Evolutionary conservation across 805 yeast species (phyloP).

Genomic region (Candida golubevii): DNA sequence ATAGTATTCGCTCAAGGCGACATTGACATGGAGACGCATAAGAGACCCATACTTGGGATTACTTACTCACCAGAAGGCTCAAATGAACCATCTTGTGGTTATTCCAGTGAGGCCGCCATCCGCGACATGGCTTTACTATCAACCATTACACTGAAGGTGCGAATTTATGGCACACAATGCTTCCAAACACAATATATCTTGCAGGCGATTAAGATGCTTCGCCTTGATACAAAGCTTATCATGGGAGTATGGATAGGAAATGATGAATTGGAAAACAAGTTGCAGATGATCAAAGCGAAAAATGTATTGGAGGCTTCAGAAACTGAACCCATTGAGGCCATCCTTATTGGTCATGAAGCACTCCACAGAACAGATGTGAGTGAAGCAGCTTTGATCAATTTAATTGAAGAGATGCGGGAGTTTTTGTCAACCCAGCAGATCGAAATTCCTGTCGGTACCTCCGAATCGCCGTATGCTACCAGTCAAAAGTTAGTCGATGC

Average conservation of each 20-base stretch:
- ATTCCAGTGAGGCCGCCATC: slow-evolving; percentile 43
- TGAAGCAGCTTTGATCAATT: slow-evolving; percentile 31
- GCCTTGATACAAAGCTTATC: slow-evolving; percentile 52
- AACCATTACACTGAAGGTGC: slow-evolving; percentile 51
- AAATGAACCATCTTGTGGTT: slow-evolving; percentile 52
- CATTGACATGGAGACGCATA: too few relatives aligned
- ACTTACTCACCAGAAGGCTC: slow-evolving; percentile 57
- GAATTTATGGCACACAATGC: slow-evolving; percentile 62
- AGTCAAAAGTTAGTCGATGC: slow-evolving; percentile 33
- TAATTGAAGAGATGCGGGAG: slow-evolving; percentile 39
- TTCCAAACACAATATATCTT: slow-evolving; percentile 49
- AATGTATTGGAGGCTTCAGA: slow-evolving; percentile 41
- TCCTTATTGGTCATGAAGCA: slow-evolving; percentile 62
- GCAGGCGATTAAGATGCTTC: slow-evolving; percentile 47
- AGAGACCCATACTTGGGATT: slow-evolving; percentile 38
- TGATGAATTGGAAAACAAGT: slow-evolving; percentile 40
- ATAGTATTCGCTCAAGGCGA: too few relatives aligned
- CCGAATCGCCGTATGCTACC: slow-evolving; percentile 52
- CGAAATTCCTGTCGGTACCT: slow-evolving; percentile 55
- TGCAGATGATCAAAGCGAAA: slow-evolving; percentile 46
- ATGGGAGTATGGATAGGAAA: slow-evolving; percentile 61
- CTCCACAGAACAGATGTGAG: slow-evolving; percentile 49
- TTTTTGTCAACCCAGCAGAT: slow-evolving; percentile 30
- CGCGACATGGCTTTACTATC: slow-evolving; percentile 56
- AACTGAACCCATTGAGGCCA: slow-evolving; percentile 39